Evolutionary conservation across 1,139 yeast genomes (phyloP).

Genomic region (Saccharomyces pastorianus): DNA sequence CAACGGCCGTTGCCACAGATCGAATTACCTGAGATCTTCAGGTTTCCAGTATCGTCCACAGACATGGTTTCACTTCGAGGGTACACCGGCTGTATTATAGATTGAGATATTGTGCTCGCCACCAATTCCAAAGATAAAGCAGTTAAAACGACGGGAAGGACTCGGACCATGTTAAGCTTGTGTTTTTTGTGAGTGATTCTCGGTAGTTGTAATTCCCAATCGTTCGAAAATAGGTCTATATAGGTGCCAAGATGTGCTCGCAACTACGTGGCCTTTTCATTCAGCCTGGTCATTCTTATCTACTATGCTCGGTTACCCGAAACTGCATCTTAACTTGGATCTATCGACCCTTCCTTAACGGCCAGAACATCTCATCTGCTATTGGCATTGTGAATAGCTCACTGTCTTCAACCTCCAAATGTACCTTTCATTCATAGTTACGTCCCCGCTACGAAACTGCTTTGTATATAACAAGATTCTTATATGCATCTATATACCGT

Average conservation of each 20-base stretch:
- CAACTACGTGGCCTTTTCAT: background rate
- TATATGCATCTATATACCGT: background rate
- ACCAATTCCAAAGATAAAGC: background rate
- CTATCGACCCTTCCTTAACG: background rate
- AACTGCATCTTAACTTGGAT: background rate
- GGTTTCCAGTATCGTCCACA: background rate
- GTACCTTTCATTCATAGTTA: background rate
- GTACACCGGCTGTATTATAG: background rate
- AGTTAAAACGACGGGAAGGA: background rate
- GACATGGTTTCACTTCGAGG: background rate
- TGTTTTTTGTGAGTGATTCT: background rate
- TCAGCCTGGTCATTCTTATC: background rate
- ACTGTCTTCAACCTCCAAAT: background rate
- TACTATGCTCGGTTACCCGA: background rate
- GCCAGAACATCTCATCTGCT: background rate
- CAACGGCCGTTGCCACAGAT: slow-evolving; percentile 50
- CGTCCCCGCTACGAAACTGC: background rate
- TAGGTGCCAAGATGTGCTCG: background rate
- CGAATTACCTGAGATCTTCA: background rate
- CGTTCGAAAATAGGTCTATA: background rate
- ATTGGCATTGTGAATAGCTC: background rate
- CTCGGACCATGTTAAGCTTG: background rate
- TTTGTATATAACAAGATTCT: background rate
- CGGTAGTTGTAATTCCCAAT: background rate
- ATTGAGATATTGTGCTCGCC: background rate